Base-by-base conservation (phyloP, 768 basidiomycete species). In the Suillus plorans region DNA sequence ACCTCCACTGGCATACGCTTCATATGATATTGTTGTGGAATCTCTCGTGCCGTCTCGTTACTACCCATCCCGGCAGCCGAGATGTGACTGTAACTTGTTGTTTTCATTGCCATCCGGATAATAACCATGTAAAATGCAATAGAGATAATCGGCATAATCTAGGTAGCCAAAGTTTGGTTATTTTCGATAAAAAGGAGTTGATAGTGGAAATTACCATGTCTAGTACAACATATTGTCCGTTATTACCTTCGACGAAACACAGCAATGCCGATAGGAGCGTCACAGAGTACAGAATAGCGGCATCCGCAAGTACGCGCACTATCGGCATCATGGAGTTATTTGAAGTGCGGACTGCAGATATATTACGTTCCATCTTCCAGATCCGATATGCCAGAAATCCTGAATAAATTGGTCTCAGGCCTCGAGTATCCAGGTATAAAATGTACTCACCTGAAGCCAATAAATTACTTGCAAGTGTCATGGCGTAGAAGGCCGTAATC, bases 401-500 rank as follows among this genome's bases (percentile, higher is more conserved):
- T 45, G 44, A 9, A 45, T 5, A 42, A 36, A 1, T 41, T 16
- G 6, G 41, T 41, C 6, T 41, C 3, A 1, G 18, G 16, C 31
- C 16, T 16, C 25, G 4, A 10, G 41, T 10, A 18, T 31, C 18
- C 28, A 53, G 16, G 28, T 8, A 36, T 9, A 16, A 34, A 44
- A 16, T 25, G 5, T 12, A 53, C 34, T 36, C 52, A 64, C 63
- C 59, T 50, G 60, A 61, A 56, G 47, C 28, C 22, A 53, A 10
- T 9, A 55, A 18, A 61, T 61, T 64, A 7, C 39, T 61, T 36
- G 60, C 31, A 9, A 64, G 47, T 37, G 64, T 44, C n/a, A 50
- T 61, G 36, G 49, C 25, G 55, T 49, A 64, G 37, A 52, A 64
- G 10, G 59, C 44, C 13, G 34, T 64, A 31, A 64, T 49, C 60